phyloP scores from a whole-genome alignment of 352 stramenopile genomes.

The Globisporangium cylindrosporum region DNA sequence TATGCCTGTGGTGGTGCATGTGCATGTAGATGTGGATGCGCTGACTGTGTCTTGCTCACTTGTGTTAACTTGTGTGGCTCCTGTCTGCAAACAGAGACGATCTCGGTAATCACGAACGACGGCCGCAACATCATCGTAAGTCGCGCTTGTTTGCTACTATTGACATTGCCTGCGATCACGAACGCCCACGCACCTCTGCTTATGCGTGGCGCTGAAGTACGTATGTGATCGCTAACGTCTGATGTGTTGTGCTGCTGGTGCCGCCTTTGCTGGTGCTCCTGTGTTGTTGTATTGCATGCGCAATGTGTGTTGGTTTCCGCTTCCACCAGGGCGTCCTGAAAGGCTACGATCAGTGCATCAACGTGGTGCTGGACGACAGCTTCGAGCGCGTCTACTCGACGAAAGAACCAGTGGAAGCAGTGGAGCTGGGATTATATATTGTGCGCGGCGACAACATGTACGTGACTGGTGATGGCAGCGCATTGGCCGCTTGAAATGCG shows the following conservation, averaged over 20 bases:
- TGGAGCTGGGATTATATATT: constrained; percentile 92
- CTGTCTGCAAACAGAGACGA: constrained; percentile 51
- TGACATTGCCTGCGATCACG: background rate
- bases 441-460: constrained; percentile 94
- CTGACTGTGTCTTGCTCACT: background rate
- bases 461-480: constrained; percentile 6
- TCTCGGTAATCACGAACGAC: constrained; percentile 93
- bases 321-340: constrained; percentile 70
- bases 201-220: background rate
- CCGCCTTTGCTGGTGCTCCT: constrained; percentile 8
- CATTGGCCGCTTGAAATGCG: background rate
- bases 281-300: background rate
- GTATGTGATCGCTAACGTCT: background rate
- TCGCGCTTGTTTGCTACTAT: background rate
- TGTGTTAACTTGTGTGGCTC: background rate
- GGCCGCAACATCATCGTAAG: constrained; percentile 92
- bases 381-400: constrained; percentile 93
- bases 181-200: background rate
- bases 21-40: too few species aligned
- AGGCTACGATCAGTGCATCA: constrained; percentile 93
- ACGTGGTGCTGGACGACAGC: constrained; percentile 91
- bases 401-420: constrained; percentile 86
- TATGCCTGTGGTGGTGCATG: background rate
- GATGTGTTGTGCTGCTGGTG: background rate
- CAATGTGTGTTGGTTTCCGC: background rate